Evolutionary conservation across 345 rosid species (phyloP), one percentile per base, ranked within the genome.

Genomic region (Citrus cavaleriei): DNA sequence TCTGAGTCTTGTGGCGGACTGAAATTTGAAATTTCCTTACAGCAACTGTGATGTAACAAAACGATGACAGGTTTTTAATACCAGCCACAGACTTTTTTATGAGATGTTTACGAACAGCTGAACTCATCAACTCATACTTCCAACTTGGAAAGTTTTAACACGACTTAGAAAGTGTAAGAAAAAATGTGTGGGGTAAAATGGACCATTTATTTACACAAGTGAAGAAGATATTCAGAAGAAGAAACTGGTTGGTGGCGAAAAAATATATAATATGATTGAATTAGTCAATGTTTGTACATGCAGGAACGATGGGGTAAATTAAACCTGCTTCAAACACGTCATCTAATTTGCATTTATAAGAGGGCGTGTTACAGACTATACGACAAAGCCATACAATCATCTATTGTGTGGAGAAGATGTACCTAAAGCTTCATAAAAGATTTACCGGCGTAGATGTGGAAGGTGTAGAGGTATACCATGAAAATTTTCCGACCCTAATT

Each of bases 371-470:
- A 66, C 72, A n/a, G 13, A 76, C 64, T 65, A 24, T 54, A 32
- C 54, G 6, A 32, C 54, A 27, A 65, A 54, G 72, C 78, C 68
- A 28, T 7, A 3, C 9, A 0, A 18, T 19, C 34, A 38, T 16
- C 70, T 34, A 30, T 24, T 24, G 35, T 49, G 72, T 42, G 28
- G 30, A 77, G 83, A 79, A 38, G 19, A 72, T 67, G 49, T 76
- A 77, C 79, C 66, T 75, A 40, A 12, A 46, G 76, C 81, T 61
- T 78, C 68, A 46, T 30, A 6, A 25, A 32, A 27, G 34, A 2
- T 13, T 46, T 13, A 12, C 14, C 18, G 51, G 24, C 25, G 22
- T 40, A 64, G 0, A 46, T 22, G 7, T 5, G 37, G 25, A 51
- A 21, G 14, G n/a, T 19, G 54, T 6, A 22, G n/a, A 32, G 42